Evolutionary conservation across 176 grass and related monocot genomes (phyloP).

Genomic region (Melocanna baccifera): DNA sequence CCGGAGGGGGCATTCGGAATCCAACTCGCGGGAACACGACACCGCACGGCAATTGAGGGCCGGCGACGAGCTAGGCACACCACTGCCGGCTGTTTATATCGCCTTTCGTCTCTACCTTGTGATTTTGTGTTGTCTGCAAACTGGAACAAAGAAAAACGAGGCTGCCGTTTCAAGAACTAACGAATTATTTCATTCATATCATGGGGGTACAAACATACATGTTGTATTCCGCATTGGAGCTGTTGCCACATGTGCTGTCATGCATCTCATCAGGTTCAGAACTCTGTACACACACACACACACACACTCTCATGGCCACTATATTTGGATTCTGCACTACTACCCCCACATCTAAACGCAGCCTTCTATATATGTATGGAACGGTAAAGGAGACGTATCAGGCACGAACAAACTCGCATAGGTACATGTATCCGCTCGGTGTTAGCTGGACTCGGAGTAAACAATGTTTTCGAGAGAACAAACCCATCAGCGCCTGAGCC

Average conservation of each 20-base stretch:
- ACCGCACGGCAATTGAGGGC: constrained; percentile 28
- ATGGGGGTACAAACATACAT: constrained; percentile 12
- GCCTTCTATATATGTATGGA: constrained; percentile 14
- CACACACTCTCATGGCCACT: neutral
- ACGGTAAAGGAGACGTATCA: neutral
- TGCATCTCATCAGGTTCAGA: constrained; percentile 19
- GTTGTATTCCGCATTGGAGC: neutral
- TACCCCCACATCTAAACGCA: constrained; percentile 12
- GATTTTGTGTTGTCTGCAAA: too few relatives aligned
- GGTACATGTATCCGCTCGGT: constrained; percentile 20
- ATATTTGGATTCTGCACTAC: constrained; percentile 1
- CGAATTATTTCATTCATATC: constrained; percentile 28
- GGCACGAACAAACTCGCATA: constrained; percentile 9
- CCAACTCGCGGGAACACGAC: constrained; percentile 30
- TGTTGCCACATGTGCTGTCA: constrained; percentile 1
- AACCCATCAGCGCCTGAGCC: neutral
- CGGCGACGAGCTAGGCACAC: too few relatives aligned
- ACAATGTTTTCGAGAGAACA: neutral
- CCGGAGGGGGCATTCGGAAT: neutral
- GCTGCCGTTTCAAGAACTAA: neutral
- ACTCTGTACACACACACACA: neutral
- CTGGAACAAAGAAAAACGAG: too few relatives aligned
- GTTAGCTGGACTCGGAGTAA: neutral
- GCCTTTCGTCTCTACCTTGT: too few relatives aligned
- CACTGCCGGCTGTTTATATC: too few relatives aligned